These are phyloP conservation scores for Clonostachys byssicola DNA, from an alignment of 2,329 filamentous ascomycete species.

Conservation along the genomic window DNA sequence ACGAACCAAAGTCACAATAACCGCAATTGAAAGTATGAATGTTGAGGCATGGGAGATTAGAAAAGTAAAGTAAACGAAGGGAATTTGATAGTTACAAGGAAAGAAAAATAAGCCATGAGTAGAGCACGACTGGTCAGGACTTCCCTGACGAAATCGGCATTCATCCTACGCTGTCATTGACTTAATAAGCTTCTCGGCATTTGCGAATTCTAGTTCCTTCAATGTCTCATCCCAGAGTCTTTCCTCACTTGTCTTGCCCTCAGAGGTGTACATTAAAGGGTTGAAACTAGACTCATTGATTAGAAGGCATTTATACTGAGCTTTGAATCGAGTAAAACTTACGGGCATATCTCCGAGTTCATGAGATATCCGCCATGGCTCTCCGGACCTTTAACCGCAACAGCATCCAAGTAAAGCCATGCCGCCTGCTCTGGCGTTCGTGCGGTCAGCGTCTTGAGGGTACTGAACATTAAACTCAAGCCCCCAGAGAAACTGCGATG, in stretches of 20 bases:
- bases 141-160: no score
- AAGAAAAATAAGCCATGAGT: no score
- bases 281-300: neutral
- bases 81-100: no score
- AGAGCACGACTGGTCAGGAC: no score
- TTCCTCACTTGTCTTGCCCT: slow-evolving; percentile 15
- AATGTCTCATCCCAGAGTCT: slow-evolving; percentile 32
- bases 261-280: neutral
- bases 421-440: slow-evolving; percentile 31
- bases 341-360: slow-evolving; percentile 40
- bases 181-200: no score
- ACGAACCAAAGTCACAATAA: no score
- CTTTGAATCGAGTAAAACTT: slow-evolving; percentile 20
- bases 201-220: slow-evolving; percentile 22
- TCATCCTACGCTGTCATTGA: no score
- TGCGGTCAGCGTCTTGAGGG: slow-evolving; percentile 10
- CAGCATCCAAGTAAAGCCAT: slow-evolving; percentile 41
- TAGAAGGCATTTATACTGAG: neutral
- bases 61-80: no score
- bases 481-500: slow-evolving; percentile 2
- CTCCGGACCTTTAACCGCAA: slow-evolving; percentile 37
- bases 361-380: slow-evolving; percentile 46
- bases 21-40: no score
- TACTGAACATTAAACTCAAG: neutral
- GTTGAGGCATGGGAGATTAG: no score